Conservation (phyloP, 2,329 filamentous ascomycete species). For the Raffaelea arxii region DNA sequence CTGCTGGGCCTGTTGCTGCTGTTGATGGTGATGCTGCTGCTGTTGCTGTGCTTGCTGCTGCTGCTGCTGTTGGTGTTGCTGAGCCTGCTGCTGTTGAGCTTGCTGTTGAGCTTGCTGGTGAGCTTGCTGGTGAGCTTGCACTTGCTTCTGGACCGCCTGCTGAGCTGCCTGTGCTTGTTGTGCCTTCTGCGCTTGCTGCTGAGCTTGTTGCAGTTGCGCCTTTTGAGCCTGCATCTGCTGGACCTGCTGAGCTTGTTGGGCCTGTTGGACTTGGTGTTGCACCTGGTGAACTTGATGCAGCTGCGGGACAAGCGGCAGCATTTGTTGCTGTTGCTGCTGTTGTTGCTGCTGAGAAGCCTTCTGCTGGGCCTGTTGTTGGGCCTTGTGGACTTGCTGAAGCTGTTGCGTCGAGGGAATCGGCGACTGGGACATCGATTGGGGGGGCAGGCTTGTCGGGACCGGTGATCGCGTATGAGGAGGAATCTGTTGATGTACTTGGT, state of each 20-base stretch:
- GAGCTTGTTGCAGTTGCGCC: constrained; percentile 8
- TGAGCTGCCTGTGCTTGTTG: constrained; percentile 3
- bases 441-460: constrained; percentile 31
- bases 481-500: constrained; percentile 15
- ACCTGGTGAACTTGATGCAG: constrained; percentile 10
- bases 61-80: constrained; percentile 13
- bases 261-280: constrained; percentile 10
- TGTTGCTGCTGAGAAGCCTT: constrained; percentile 13
- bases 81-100: constrained; percentile 15
- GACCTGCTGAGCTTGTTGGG: background rate
- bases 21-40: constrained; percentile 22
- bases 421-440: constrained; percentile 33
- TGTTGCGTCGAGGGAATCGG: constrained; percentile 32
- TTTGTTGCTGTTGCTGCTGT: constrained; percentile 9
- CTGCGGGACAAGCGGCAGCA: constrained; percentile 9
- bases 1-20: constrained; percentile 7
- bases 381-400: constrained; percentile 23
- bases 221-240: constrained; percentile 10
- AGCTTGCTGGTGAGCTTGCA: constrained; percentile 6
- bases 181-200: constrained; percentile 4
- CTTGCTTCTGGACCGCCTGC: constrained; percentile 2
- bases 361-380: constrained; percentile 7
- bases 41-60: no score
- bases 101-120: constrained; percentile 10
- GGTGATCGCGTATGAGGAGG: constrained; percentile 14